phyloP scores from a whole-genome alignment of 805 yeast species.

The Schizosaccharomyces cryophilus region DNA sequence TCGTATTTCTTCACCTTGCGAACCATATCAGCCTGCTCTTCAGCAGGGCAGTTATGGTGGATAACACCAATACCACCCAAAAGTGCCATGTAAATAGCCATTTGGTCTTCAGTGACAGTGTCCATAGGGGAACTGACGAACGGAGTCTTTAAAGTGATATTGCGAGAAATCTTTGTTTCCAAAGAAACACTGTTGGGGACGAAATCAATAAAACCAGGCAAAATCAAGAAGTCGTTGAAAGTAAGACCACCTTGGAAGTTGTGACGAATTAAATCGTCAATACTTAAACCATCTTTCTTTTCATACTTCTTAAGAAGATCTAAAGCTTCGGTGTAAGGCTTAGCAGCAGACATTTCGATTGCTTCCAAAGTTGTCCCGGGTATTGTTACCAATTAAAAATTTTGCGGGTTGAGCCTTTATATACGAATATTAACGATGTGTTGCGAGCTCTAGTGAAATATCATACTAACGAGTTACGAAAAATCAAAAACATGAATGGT shows the following conservation, averaged over 20 bases:
- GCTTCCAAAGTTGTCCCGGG: neutral
- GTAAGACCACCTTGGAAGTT: conserved; percentile 82
- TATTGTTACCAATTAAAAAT: neutral
- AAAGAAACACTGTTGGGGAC: conserved; percentile 54
- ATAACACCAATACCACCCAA: conserved; percentile 97
- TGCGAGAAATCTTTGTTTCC: conserved; percentile 75
- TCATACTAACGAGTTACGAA: neutral
- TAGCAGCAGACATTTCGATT: neutral
- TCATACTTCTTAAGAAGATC: conserved; percentile 40
- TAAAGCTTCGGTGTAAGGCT: conserved; percentile 22
- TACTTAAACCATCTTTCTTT: conserved; percentile 64
- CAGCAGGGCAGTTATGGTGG: conserved; percentile 90
- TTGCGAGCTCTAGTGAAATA: neutral
- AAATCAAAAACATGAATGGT: neutral
- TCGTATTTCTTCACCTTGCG: conserved; percentile 87
- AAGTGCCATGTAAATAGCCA: conserved; percentile 97
- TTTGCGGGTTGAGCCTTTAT: neutral
- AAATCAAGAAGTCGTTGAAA: conserved; percentile 81
- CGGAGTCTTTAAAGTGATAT: conserved; percentile 76
- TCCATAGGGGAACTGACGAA: conserved; percentile 98
- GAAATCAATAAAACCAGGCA: conserved; percentile 61
- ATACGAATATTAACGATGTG: neutral
- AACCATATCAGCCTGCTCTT: conserved; percentile 97
- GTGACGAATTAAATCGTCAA: conserved; percentile 71
- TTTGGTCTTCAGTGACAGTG: conserved; percentile 87